Percentiles rank a stretch among this genome's conserved stretches.
Conservation (phyloP, 2,329 filamentous ascomycete species). For the Cladophialophora psammophila region DNA sequence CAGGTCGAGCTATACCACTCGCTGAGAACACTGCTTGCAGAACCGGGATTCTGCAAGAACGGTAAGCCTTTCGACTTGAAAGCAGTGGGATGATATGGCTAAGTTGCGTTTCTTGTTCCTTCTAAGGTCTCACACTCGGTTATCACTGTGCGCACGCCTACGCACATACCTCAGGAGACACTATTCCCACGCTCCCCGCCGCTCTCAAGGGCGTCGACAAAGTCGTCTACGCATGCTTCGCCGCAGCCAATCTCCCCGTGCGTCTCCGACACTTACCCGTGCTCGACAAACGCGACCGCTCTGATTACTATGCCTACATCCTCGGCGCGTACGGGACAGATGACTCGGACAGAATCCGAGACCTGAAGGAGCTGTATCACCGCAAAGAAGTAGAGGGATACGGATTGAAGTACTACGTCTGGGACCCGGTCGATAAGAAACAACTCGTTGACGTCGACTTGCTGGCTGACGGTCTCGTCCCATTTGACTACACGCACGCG, state of each 20-base stretch:
- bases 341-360: background rate
- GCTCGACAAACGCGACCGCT: background rate
- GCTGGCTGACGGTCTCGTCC: background rate
- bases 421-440: background rate
- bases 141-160: slow-evolving; percentile 18
- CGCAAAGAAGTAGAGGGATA: background rate
- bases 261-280: slow-evolving; percentile 11
- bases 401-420: background rate
- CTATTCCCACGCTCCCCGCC: slow-evolving; percentile 5
- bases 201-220: slow-evolving; percentile 16
- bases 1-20: slow-evolving; percentile 8
- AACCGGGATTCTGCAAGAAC: slow-evolving; percentile 13
- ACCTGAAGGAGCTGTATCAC: slow-evolving; percentile 1
- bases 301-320: background rate
- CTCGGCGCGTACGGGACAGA: background rate
- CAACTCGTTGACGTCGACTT: background rate
- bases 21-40: slow-evolving; percentile 3
- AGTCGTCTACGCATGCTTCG: slow-evolving; percentile 10
- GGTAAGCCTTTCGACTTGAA: slow-evolving; percentile 1
- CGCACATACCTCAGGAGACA: slow-evolving; percentile 9
- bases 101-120: background rate
- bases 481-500: background rate
- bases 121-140: slow-evolving; percentile 5
- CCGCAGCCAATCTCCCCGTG: slow-evolving; percentile 1
- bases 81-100: background rate